phyloP scores from a whole-genome alignment of 208 protist genomes.

The Strigomonas oncopelti region DNA sequence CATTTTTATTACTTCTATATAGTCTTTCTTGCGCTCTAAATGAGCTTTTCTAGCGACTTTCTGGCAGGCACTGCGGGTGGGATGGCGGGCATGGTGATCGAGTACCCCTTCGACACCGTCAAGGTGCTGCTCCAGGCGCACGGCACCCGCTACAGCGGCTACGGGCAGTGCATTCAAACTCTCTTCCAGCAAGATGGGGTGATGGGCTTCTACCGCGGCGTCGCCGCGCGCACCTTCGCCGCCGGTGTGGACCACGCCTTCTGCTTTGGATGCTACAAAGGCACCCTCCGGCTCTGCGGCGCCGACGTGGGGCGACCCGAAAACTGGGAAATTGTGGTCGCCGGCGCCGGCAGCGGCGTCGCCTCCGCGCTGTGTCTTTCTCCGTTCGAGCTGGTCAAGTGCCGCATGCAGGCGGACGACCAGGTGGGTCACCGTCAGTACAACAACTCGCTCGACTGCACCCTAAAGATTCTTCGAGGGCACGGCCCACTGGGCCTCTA shows the following conservation, averaged over 20 bases:
- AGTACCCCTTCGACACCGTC: constrained; percentile 88
- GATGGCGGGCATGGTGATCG: constrained; percentile 60
- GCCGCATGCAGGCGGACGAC: constrained; percentile 73
- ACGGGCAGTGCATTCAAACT: constrained; percentile 46
- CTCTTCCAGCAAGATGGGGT: constrained; percentile 57
- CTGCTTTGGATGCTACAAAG: constrained; percentile 75
- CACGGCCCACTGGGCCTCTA: constrained; percentile 54
- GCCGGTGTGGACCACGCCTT: constrained; percentile 76
- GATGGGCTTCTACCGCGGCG: constrained; percentile 71
- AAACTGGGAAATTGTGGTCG: constrained; percentile 35
- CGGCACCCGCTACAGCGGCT: constrained; percentile 42
- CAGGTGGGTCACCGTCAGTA: constrained; percentile 26
- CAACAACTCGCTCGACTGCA: constrained; percentile 49
- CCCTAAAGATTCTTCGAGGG: constrained; percentile 24
- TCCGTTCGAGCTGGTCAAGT: constrained; percentile 88
- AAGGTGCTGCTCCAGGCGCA: constrained; percentile 83
- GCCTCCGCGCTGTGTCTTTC: constrained; percentile 64
- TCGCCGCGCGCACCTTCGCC: constrained; percentile 54
- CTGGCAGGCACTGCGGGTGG: constrained; percentile 66
- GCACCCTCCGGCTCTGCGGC: constrained; percentile 42
- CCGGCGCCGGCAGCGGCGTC: constrained; percentile 62
- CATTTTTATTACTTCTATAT: not conserved
- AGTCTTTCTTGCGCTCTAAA: not conserved
- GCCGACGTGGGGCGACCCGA: constrained; percentile 40
- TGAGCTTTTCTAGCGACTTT: constrained; percentile 51